Base-by-base conservation (phyloP, 495 filamentous ascomycete genomes). In the Penicillium macrosclerotiorum region DNA sequence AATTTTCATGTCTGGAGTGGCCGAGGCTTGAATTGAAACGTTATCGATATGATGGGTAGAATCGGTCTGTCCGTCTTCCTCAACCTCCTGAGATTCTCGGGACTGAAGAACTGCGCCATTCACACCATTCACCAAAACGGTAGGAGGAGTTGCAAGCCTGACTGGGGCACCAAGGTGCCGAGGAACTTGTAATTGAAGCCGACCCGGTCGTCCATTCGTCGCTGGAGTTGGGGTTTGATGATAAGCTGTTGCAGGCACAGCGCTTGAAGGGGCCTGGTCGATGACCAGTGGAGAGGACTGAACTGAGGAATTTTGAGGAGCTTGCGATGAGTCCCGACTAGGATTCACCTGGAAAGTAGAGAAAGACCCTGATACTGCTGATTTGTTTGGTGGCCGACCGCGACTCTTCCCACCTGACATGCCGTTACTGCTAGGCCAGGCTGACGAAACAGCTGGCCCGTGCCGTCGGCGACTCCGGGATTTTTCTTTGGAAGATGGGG, bases 391-490 rank as follows among this genome's bases (percentile, higher is more conserved):
- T 42, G 93, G 93, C 46, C 93, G 72, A 8, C 93, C 93, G 33
- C 93, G 73, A 12, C 89, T 67, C 47, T 93, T 95, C 4, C 89
- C 89, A 7, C 74, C 81, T 2, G 81, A 69, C 17, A 81, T 74
- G 22, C 78, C 77, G 4, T 78, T 81, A 33, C 78, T 82, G 41
- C 79, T 86, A 14, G 88, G 81, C 93, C 93, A 98, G 9, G 93
- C 93, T 18, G 92, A 96, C 5, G 93, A 98, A 2, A 98, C 91
- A 2, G 88, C 89, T 0, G 93, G 90, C 0, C 92, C 92, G 60
- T 96, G 90, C n/a, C 90, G 80, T 37, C 88, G 73, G 19, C 83
- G 76, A 8, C 77, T 60, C 29, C 82, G 77, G n/a, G 67, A 47
- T 51, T 82, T 82, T 11, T 72, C 68, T 2, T 64, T 54, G 2